Evolutionary conservation across 1,284 basidiomycete species (phyloP).

Genomic region (Sanghuangporus baumii): DNA sequence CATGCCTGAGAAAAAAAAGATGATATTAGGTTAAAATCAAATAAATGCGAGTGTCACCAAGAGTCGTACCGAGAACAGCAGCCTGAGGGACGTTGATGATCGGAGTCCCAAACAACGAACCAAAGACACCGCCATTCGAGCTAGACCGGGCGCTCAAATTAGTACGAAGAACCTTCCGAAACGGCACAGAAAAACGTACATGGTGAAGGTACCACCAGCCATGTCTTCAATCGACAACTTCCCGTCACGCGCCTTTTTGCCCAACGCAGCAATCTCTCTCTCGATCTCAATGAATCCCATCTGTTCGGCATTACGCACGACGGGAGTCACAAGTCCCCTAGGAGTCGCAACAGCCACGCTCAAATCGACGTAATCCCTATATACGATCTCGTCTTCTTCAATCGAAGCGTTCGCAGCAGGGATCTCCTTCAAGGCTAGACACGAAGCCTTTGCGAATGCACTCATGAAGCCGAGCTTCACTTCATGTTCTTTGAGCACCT

Average conservation of each 20-base stretch:
- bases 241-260: slow-evolving; percentile 93
- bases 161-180: not conserved
- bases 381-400: slow-evolving; percentile 93
- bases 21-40: not conserved
- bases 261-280: slow-evolving; percentile 84
- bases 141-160: slow-evolving; percentile 32
- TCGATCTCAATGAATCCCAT: slow-evolving; percentile 92
- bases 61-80: slow-evolving; percentile 75
- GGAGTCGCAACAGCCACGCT: slow-evolving; percentile 96
- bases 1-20: slow-evolving; percentile 56
- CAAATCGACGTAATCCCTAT: slow-evolving; percentile 92
- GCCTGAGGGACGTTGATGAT: slow-evolving; percentile 97
- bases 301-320: slow-evolving; percentile 85
- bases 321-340: slow-evolving; percentile 95
- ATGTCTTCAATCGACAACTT: slow-evolving; percentile 96
- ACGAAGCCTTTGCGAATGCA: slow-evolving; percentile 87
- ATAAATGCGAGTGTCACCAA: not conserved
- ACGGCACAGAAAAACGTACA: slow-evolving; percentile 45
- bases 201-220: slow-evolving; percentile 97
- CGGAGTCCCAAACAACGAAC: slow-evolving; percentile 93
- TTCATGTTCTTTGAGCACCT: slow-evolving; percentile 86
- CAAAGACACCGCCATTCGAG: slow-evolving; percentile 98
- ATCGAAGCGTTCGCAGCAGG: slow-evolving; percentile 94
- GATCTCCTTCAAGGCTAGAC: slow-evolving; percentile 87
- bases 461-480: slow-evolving; percentile 99